Evolutionary conservation across 768 basidiomycete species (phyloP), one percentile per base, ranked within the genome.

Genomic region (Dacryopinax spathularia): DNA sequence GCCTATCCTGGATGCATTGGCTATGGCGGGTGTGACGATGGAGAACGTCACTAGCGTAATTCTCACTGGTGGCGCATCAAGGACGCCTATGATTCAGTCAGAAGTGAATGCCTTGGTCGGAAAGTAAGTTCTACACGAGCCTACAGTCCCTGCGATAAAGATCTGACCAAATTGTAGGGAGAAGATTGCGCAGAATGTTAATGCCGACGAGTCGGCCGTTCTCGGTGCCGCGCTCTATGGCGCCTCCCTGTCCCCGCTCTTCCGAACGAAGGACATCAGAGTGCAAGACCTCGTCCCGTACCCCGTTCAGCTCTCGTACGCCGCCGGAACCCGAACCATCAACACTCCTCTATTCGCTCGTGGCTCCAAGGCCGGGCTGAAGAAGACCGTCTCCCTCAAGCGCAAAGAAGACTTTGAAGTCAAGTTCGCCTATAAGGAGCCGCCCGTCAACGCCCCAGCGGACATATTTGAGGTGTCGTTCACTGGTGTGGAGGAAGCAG

Each of bases 121-220:
- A 71, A 85, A 87, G 82, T 87, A 73, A 65, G 87, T 80, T 16
- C 2, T 5, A 12, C 33, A 20, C 7, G 10, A 22, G 34, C 29
- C 18, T 36, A 44, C 34, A 20, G n/a, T 1, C 33, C 44, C 29
- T 2, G 43, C n/a, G n/a, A n/a, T n/a, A 29, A 16, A 22, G 0
- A 18, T 31, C 59, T 59, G 6, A 29, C 9, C 36, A 63, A 7
- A 34, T 16, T 62, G 16, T 61, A 88, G 85, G 56, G 82, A 86
- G 61, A 91, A 89, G 74, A 87, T 98, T 64, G 91, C 95, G 4
- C 80, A 87, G 70, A 98, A 97, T 68, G 90, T 99, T 65, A 98
- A 99, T 72, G 87, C 95, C 0, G 96, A 98, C 72, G 96, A 99
- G 75, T 90, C 92, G 0, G 89, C 88, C 27, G 95, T 97, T 20